Base-by-base conservation (phyloP, 2,329 filamentous ascomycete species). In the Fusarium penzigii region DNA sequence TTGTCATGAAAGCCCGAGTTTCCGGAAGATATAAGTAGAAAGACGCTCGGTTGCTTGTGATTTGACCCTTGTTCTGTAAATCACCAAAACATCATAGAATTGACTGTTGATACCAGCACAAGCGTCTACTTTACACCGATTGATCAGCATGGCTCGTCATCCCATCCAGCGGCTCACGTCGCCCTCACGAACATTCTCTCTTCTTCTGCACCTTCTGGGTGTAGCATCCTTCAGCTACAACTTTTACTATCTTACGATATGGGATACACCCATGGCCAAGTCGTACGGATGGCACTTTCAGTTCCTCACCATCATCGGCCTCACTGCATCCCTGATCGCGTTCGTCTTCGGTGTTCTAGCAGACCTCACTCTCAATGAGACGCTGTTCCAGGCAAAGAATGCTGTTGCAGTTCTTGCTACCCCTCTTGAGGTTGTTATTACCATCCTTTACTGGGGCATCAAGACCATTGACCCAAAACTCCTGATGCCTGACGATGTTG, bases 291-390 rank as follows among this genome's bases (percentile, higher is more conserved):
- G 86, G 72, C 81, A 88, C 65, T 81, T 85, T 56, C 85, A 89
- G 68, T 90, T 88, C 64, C 78, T 92, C 32, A 92, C 88, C 58
- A 90, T 90, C 65, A 80, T 91, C 52, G 88, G 87, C 25, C 79
- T 91, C 41, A 74, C 78, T 2, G 72, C 88, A 20, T 79, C 86
- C 1, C 77, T 82, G 11, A 59, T 78, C 42, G 87, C 84, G 46
- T 90, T 90, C 67, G 60, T 70, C 45, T 70, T 81, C 25, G 89
- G 82, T 5, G 72, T 88, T 5, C 66, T 86, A 36, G 85, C 87
- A 48, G 88, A 92, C 68, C 61, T 90, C 9, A 83, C 83, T 0
- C 67, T 82, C 25, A 85, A 76, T 36, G 72, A 70, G 1, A 66
- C 65, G n/a, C 74, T 89, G 12, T 91, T 90, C 70, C 66, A 72